Conservation (phyloP, 202 grass and related monocot genomes). For the Carex arenaria region DNA sequence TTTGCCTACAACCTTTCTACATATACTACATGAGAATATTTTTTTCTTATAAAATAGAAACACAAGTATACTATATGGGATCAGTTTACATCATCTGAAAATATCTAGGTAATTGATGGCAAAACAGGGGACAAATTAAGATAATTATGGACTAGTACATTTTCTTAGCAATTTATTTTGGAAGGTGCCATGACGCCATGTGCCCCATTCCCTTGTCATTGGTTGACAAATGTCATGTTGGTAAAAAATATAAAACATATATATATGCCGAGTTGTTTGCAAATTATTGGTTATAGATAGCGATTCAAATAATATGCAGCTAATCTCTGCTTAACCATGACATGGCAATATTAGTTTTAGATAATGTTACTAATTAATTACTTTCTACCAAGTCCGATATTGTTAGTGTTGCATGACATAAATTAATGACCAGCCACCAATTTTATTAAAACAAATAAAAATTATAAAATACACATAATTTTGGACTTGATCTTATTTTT, state of each 20-base stretch:
- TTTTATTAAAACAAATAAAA: too few relatives aligned
- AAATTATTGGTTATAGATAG: background rate
- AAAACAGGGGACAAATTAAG: background rate
- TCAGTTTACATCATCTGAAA: background rate
- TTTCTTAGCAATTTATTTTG: background rate
- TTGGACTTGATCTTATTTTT: too few relatives aligned
- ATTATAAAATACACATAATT: too few relatives aligned
- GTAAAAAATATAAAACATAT: too few relatives aligned
- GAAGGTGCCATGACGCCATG: background rate
- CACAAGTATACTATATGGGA: background rate
- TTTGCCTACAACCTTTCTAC: too few relatives aligned
- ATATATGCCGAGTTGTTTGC: too few relatives aligned
- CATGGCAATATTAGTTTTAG: too few relatives aligned
- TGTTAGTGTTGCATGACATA: background rate
- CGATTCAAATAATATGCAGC: background rate
- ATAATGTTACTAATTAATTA: too few relatives aligned
- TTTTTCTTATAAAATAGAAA: background rate
- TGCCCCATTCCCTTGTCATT: background rate
- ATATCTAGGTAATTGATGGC: background rate
- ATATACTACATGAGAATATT: background rate
- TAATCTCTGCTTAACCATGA: background rate
- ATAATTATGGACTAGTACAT: background rate
- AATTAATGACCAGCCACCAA: too few relatives aligned
- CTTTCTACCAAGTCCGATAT: background rate
- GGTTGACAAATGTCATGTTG: background rate